Percentiles rank a stretch among this genome's conserved stretches.
Conservation (phyloP, 2,329 filamentous ascomycete species). For the Dactylellina drechsleri region DNA sequence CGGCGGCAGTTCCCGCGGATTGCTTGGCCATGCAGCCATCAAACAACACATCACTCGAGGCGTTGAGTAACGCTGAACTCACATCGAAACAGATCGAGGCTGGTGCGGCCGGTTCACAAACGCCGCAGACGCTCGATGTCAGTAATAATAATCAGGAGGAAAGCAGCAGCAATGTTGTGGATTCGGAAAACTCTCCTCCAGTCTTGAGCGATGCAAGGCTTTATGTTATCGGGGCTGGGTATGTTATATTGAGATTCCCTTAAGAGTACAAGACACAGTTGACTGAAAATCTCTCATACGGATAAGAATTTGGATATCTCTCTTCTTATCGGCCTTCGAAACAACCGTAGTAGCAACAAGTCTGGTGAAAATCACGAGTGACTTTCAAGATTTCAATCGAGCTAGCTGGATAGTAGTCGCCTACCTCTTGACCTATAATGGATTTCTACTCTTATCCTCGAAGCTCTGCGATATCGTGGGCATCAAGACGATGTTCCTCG, state of each 20-base stretch:
- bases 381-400: slow-evolving; percentile 61
- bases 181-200: slow-evolving; percentile 1
- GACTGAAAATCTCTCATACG: slow-evolving; percentile 23
- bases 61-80: slow-evolving; percentile 39
- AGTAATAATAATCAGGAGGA: slow-evolving; percentile 9
- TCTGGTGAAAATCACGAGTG: slow-evolving; percentile 64
- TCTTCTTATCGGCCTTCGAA: slow-evolving; percentile 65
- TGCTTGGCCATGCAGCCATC: slow-evolving; percentile 31
- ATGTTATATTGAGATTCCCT: slow-evolving; percentile 24
- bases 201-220: slow-evolving; percentile 41
- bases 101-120: slow-evolving; percentile 26
- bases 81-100: slow-evolving; percentile 35
- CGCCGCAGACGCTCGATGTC: slow-evolving; percentile 8
- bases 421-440: slow-evolving; percentile 66
- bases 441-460: slow-evolving; percentile 63
- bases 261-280: slow-evolving; percentile 38
- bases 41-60: slow-evolving; percentile 48
- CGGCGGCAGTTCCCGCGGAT: neutral
- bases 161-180: neutral
- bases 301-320: slow-evolving; percentile 50
- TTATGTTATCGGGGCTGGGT: slow-evolving; percentile 46
- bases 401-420: slow-evolving; percentile 65
- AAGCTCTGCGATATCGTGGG: slow-evolving; percentile 65
- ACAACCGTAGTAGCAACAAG: slow-evolving; percentile 67
- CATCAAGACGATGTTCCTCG: slow-evolving; percentile 61